phyloP scores from a whole-genome alignment of 1,284 basidiomycete genomes.

The Moniliophthora roreri region DNA sequence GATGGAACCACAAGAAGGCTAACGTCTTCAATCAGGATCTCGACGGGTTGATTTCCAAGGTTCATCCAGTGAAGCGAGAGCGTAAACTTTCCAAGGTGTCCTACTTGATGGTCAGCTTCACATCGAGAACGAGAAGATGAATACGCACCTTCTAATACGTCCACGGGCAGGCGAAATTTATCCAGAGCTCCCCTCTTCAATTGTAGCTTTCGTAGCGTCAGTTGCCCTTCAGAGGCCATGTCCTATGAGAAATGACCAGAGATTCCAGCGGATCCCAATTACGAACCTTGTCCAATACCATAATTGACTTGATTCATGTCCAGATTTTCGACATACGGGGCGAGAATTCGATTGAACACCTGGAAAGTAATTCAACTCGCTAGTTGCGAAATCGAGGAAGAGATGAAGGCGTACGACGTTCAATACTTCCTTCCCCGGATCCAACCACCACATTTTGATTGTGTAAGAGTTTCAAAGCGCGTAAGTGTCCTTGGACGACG shows the following conservation, averaged over 20 bases:
- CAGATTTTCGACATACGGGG: slow-evolving; percentile 96
- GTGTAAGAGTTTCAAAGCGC: no score
- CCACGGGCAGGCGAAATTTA: slow-evolving; percentile 94
- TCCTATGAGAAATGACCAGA: slow-evolving; percentile 3
- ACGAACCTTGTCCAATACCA: slow-evolving; percentile 87
- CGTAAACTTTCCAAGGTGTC: slow-evolving; percentile 90
- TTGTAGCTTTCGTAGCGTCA: slow-evolving; percentile 80
- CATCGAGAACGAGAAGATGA: slow-evolving; percentile 6
- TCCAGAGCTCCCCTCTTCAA: slow-evolving; percentile 95
- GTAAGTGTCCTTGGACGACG: not conserved
- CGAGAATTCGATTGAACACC: slow-evolving; percentile 91
- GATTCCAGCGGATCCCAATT: not conserved
- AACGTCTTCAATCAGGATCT: slow-evolving; percentile 92
- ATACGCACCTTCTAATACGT: slow-evolving; percentile 85
- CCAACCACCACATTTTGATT: slow-evolving; percentile 74
- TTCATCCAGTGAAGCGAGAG: slow-evolving; percentile 96
- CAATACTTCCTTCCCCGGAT: slow-evolving; percentile 76
- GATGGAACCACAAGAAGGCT: slow-evolving; percentile 93
- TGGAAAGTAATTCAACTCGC: slow-evolving; percentile 26
- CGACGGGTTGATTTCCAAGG: slow-evolving; percentile 90
- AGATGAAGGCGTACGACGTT: slow-evolving; percentile 51
- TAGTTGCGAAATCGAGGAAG: not conserved
- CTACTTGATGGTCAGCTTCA: slow-evolving; percentile 36
- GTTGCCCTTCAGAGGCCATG: slow-evolving; percentile 63
- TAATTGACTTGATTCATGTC: slow-evolving; percentile 95